A percentile compares a stretch with the other conserved stretches of the same genome.
These are phyloP conservation scores for Wickerhamiella kurtzmanii DNA, from an alignment of 805 yeast species.

Conservation along the genomic window DNA sequence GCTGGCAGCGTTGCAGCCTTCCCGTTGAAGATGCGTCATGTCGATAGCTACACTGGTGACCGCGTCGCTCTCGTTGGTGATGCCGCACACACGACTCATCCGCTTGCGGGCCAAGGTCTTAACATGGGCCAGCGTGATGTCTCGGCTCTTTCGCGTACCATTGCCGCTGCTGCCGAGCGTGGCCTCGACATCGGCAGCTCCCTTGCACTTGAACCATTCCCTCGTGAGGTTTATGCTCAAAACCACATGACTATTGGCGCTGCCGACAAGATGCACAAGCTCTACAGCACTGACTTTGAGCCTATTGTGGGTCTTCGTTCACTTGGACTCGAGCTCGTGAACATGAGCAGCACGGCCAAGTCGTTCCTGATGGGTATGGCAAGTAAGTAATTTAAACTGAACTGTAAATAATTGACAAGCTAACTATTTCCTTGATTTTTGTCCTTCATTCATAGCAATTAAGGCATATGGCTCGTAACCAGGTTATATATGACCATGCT, in stretches of 20 bases:
- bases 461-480: neutral
- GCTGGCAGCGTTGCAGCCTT: constrained; percentile 67
- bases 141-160: constrained; percentile 47
- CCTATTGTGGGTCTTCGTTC: constrained; percentile 69
- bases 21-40: constrained; percentile 79
- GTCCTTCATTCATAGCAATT: neutral
- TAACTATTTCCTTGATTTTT: too few species aligned
- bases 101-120: constrained; percentile 93
- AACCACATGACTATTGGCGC: constrained; percentile 76
- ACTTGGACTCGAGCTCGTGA: constrained; percentile 58
- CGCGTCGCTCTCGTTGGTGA: constrained; percentile 92
- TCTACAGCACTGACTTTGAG: constrained; percentile 57
- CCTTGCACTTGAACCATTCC: constrained; percentile 73
- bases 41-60: constrained; percentile 73
- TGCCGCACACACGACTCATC: constrained; percentile 96
- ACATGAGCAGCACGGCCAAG: constrained; percentile 52
- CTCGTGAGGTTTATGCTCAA: constrained; percentile 64
- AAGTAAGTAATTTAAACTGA: neutral
- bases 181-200: constrained; percentile 83
- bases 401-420: too few species aligned
- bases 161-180: constrained; percentile 56
- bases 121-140: constrained; percentile 97
- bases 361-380: constrained; percentile 51
- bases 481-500: neutral
- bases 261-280: constrained; percentile 82